phyloP scores from a whole-genome alignment of 1,139 yeast species.

The Yamadazyma blattariae region DNA sequence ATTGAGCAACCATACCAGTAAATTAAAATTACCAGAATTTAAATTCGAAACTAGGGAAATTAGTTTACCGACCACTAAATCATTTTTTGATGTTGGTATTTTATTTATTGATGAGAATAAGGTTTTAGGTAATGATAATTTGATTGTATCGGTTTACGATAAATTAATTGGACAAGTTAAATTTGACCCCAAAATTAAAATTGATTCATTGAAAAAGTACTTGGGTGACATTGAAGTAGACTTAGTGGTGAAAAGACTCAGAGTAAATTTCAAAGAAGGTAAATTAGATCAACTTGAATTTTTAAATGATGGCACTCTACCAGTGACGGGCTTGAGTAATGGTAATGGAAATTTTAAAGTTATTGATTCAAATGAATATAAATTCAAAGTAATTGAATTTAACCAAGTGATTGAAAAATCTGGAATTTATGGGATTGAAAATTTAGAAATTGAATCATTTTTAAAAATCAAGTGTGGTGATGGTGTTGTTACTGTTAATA shows the following conservation, averaged over 20 bases:
- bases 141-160: conserved; percentile 11
- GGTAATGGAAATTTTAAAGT: conserved; percentile 4
- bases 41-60: no score
- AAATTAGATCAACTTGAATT: conserved; percentile 1
- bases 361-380: neutral
- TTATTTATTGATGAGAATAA: conserved; percentile 9
- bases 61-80: neutral
- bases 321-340: neutral
- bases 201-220: conserved; percentile 1
- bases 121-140: conserved; percentile 5
- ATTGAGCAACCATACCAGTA: no score
- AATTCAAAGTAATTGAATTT: conserved; percentile 19
- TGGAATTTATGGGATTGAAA: conserved; percentile 22
- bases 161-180: conserved; percentile 10
- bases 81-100: conserved; percentile 7
- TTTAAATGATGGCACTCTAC: neutral
- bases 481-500: conserved; percentile 1
- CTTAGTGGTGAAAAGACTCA: conserved; percentile 3
- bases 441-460: conserved; percentile 14
- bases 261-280: conserved; percentile 4
- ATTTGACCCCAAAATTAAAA: conserved; percentile 5
- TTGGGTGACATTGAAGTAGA: conserved; percentile 1
- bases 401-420: conserved; percentile 21
- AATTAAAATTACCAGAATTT: no score
- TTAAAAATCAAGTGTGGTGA: neutral